Base-by-base conservation (phyloP, 2,329 filamentous ascomycete genomes). In the Colletotrichum sp. region DNA sequence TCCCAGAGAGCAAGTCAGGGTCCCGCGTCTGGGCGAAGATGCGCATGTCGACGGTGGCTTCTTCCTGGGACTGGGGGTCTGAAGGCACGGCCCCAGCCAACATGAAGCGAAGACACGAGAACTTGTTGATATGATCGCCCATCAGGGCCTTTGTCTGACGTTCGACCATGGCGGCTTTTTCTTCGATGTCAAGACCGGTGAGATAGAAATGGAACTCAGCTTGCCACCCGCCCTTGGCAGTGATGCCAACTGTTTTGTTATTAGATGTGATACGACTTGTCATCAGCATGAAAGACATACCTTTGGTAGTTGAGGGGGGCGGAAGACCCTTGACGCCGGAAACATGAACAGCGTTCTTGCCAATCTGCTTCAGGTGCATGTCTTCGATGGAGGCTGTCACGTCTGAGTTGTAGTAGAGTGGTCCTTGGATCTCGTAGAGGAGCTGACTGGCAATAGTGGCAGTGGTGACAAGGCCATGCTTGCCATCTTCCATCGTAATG, bases 71-170 rank as follows among this genome's bases (percentile, higher is more conserved):
- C 3, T 77, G 69, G 4, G 87, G 86, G 52, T 88, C 85, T 10
- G 52, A 24, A 15, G 81, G 76, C 9, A 77, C 71, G 5, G 73
- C 72, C 28, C 78, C 78, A 16, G 85, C 78, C 24, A 16, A 79
- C 80, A 6, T 86, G 67, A 91, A 90, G 48, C 91, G 88, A n/a
- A 91, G 82, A 5, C 88, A 80, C 70, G 90, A 86, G 60, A 90
- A 84, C 38, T 85, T 81, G 24, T 86, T 81, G 28, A 83, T 71
- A 7, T 82, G 81, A 4, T 85, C 80, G n/a, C 84, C 79, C 16
- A 90, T 81, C 6, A 84, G 84, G 70, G 83, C 82, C 2, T 85
- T 83, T 13, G 90, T 77, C 80, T 90, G 89, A 8, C 80, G 83
- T 77, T 91, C 88, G 28, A 87, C 82, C 0, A 90, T 80, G 56